Base-by-base conservation (phyloP, 352 stramenopile species). In the Phytophthora colocasiae region DNA sequence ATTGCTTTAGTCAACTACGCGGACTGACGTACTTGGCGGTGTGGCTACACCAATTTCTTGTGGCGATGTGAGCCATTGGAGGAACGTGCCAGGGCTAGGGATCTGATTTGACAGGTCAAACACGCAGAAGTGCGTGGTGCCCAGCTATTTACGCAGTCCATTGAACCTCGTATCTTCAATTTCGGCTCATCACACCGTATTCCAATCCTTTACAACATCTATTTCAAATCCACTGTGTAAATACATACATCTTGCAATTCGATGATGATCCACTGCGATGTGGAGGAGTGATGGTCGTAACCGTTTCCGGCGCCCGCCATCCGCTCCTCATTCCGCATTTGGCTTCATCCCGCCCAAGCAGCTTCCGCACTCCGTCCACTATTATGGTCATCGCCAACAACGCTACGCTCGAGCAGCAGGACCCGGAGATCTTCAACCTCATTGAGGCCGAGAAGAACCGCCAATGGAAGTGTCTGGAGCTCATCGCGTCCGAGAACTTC, bases 401-500 rank as follows among this genome's bases (percentile, higher is more conserved):
- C 78, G 77, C 80, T 43, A 77, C 90, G 55, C 88, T 99, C 31
- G 79, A 96, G 63, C 77, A 98, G 74, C 93, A 98, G 70, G 98
- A 99, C 81, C 96, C 97, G 4, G 96, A 98, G 73, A 82, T 99
- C 47, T 99, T 97, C 74, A 98, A 99, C 79, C 89, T 99, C 50
- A 99, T 99, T 71, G 97, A 99, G 75, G 85, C 97, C 63, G 98
- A 99, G 84, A 99, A 99, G 83, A 97, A 97, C 80, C 86, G 97
- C 55, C 97, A 99, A 82, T 98, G 90, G 91, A 98, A 97, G 64
- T 98, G 90, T 46, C 81, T 99, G 44, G 97, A 99, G 81, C 93
- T 99, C 51, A 99, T 99, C 77, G 98, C 98, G 11, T 99, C 96
- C 26, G 98, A 99, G 83, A 99, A 99, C 89, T 99, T 99, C 78